Evolutionary conservation across 2,329 filamentous ascomycete genomes (phyloP).

Genomic region (Monosporascus sp.): DNA sequence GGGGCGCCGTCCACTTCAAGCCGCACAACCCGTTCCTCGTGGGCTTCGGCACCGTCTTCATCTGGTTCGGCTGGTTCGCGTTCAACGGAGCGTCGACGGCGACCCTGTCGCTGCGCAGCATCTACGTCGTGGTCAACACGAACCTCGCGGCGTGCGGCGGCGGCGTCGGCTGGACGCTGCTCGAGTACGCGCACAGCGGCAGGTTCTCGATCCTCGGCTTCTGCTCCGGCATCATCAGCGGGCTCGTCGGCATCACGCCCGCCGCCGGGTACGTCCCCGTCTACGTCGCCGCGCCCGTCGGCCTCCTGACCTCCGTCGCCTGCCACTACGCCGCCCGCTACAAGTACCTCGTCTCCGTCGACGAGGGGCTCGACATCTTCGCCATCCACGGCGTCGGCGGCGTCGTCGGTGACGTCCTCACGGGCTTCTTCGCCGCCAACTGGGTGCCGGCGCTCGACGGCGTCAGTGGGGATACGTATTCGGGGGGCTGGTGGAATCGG

Average conservation of each 20-base stretch:
- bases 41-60: conserved; percentile 52
- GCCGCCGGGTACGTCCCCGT: conserved; percentile 51
- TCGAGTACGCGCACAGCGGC: conserved; percentile 43
- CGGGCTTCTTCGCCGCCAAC: no score
- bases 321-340: no score
- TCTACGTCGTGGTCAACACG: conserved; percentile 54
- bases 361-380: no score
- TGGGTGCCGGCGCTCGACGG: no score
- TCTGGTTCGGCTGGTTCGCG: conserved; percentile 59
- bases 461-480: no score
- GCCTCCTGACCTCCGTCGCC: conserved; percentile 24
- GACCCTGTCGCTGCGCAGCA: conserved; percentile 43
- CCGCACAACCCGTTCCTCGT: conserved; percentile 50
- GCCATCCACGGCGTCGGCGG: no score
- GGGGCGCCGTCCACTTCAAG: conserved; percentile 42
- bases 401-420: no score
- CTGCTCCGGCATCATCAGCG: conserved; percentile 49
- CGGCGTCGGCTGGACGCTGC: conserved; percentile 46
- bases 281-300: conserved; percentile 45
- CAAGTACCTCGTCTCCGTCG: no score
- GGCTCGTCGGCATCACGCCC: conserved; percentile 54
- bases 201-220: conserved; percentile 48
- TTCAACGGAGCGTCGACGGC: conserved; percentile 48
- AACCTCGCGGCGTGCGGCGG: conserved; percentile 52
- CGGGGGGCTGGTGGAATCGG: conserved; percentile 33